These are phyloP conservation scores for Clathrospora elynae DNA, from an alignment of 2,329 filamentous ascomycete species.

Conservation along the genomic window DNA sequence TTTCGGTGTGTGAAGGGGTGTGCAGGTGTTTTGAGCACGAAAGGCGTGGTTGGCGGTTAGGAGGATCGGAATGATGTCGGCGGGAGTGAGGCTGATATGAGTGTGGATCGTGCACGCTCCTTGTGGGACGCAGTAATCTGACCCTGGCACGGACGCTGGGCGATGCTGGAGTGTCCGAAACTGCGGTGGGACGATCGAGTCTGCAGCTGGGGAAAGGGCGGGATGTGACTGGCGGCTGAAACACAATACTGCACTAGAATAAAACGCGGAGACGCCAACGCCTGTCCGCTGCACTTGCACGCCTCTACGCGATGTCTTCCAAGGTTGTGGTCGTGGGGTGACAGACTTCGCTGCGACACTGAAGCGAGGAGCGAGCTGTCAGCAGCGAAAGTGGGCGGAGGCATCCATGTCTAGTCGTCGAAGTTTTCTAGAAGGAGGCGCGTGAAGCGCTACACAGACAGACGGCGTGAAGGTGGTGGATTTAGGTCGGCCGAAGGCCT, in stretches of 20 bases:
- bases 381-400: conserved; percentile 3
- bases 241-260: conserved; percentile 28
- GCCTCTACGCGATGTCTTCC: conserved; percentile 19
- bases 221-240: conserved; percentile 18
- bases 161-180: conserved; percentile 16
- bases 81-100: conserved; percentile 27
- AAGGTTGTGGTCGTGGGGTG: conserved; percentile 7
- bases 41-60: conserved; percentile 17
- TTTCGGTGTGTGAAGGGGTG: conserved; percentile 6
- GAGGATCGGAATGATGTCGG: conserved; percentile 24
- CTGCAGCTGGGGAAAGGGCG: conserved; percentile 17
- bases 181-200: conserved; percentile 13
- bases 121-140: conserved; percentile 15
- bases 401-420: conserved; percentile 13
- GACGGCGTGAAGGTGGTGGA: conserved; percentile 10
- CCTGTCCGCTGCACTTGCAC: conserved; percentile 15
- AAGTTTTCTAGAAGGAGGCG: conserved; percentile 30
- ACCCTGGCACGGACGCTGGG: conserved; percentile 14
- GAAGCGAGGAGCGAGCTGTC: conserved; percentile 12
- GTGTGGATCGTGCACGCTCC: conserved; percentile 22
- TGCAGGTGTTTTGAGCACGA: conserved; percentile 9
- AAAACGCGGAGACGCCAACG: conserved; percentile 34
- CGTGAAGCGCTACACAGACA: conserved; percentile 24
- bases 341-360: conserved; percentile 15
- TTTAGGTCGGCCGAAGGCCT: conserved; percentile 17